A percentile compares a stretch with the other conserved stretches of the same genome.
These are phyloP conservation scores for Xylaria multiplex DNA, from an alignment of 2,329 filamentous ascomycete genomes.

Conservation along the genomic window DNA sequence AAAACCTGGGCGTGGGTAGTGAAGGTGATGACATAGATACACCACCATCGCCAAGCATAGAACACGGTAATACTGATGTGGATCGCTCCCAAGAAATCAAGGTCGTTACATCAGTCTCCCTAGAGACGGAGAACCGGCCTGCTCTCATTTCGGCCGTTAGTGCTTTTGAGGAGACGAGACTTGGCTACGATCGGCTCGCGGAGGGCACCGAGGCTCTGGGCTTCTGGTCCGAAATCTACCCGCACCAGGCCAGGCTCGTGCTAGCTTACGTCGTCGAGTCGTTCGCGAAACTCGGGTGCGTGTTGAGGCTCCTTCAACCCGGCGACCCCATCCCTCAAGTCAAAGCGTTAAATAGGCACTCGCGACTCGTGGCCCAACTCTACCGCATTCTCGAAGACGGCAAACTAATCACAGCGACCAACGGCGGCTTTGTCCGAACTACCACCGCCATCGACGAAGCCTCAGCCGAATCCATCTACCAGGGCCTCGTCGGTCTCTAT, in stretches of 20 bases:
- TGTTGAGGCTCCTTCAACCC: slow-evolving; percentile 1
- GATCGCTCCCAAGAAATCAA: slow-evolving; percentile 2
- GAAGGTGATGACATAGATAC: slow-evolving; percentile 20
- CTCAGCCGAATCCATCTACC: slow-evolving; percentile 29
- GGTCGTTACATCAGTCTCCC: too few species aligned
- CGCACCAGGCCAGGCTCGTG: slow-evolving; percentile 22
- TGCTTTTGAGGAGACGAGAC: slow-evolving; percentile 19
- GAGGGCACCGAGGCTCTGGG: slow-evolving; percentile 11
- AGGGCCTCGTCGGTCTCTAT: slow-evolving; percentile 23
- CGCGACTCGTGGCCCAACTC: slow-evolving; percentile 25
- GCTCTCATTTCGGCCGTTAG: slow-evolving; percentile 9
- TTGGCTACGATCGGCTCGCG: slow-evolving; percentile 25
- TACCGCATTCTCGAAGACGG: slow-evolving; percentile 29
- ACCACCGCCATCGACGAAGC: slow-evolving; percentile 20
- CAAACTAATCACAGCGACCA: slow-evolving; percentile 10
- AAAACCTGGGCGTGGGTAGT: slow-evolving; percentile 22
- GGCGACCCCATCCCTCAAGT: slow-evolving; percentile 14
- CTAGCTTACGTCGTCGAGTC: slow-evolving; percentile 26
- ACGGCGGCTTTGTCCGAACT: slow-evolving; percentile 14
- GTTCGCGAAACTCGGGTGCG: slow-evolving; percentile 23
- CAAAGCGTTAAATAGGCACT: slow-evolving; percentile 10
- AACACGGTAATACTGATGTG: not conserved
- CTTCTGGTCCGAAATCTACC: slow-evolving; percentile 25
- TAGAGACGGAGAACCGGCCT: not conserved
- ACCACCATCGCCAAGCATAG: slow-evolving; percentile 12